phyloP scores from a whole-genome alignment of 2,329 filamentous ascomycete genomes.

The Botrytis aclada region DNA sequence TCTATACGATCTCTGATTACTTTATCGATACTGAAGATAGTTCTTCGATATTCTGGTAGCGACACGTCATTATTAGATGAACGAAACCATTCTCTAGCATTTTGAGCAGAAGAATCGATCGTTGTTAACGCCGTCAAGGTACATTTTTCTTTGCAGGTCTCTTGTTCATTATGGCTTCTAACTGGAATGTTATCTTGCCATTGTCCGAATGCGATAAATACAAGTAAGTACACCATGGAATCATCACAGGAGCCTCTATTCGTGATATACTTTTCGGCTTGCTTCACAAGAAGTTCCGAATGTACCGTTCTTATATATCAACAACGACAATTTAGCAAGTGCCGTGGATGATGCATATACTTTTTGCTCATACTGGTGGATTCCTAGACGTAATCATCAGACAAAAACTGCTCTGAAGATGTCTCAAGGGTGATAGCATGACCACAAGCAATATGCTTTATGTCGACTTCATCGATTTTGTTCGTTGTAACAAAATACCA shows the following conservation, averaged over 20 bases:
- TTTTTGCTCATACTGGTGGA: background rate
- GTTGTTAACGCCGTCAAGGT: background rate
- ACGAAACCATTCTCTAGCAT: too few relatives aligned
- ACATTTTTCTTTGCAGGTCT: background rate
- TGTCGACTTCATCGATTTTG: background rate
- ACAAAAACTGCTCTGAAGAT: background rate
- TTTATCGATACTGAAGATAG: background rate
- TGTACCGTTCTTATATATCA: background rate
- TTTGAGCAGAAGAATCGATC: background rate
- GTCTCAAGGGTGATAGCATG: background rate
- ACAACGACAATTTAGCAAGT: background rate
- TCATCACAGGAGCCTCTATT: background rate
- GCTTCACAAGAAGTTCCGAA: background rate
- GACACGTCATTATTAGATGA: background rate
- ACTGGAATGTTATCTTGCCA: background rate
- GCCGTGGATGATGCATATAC: background rate
- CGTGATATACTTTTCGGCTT: background rate
- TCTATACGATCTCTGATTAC: too few relatives aligned
- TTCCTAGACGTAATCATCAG: background rate
- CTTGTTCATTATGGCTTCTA: background rate
- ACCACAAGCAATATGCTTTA: background rate
- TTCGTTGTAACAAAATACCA: background rate
- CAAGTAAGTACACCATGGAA: background rate
- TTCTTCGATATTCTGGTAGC: background rate
- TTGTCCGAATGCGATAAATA: background rate